Evolutionary conservation across 2,329 filamentous ascomycete genomes (phyloP).

Genomic region (Epichloe sibirici): DNA sequence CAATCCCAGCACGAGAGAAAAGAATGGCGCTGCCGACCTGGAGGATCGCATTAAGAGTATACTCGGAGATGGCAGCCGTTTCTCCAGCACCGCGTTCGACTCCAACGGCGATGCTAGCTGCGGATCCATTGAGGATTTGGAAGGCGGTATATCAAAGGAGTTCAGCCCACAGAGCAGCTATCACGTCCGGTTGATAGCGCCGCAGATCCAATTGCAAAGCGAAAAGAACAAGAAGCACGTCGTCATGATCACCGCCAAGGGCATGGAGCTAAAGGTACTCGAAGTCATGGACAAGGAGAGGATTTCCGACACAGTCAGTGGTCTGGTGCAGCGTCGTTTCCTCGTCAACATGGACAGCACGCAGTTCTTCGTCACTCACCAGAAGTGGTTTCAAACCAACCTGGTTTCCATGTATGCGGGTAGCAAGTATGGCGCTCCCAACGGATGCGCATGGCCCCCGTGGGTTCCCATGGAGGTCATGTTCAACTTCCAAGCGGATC

Average conservation of each 20-base stretch:
- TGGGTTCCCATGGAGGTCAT: conserved; percentile 98
- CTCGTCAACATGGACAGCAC: conserved; percentile 93
- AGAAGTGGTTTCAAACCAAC: conserved; percentile 76
- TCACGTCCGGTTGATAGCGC: conserved; percentile 86
- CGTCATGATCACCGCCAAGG: conserved; percentile 91
- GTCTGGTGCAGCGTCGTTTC: conserved; percentile 88
- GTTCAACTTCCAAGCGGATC: conserved; percentile 88
- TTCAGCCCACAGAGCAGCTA: conserved; percentile 90
- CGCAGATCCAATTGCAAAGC: conserved; percentile 95
- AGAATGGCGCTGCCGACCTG: conserved; percentile 52
- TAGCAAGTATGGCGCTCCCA: conserved; percentile 77
- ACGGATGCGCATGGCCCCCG: conserved; percentile 84
- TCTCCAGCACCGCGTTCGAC: conserved; percentile 38
- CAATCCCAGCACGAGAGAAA: conserved; percentile 32
- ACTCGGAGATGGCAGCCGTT: conserved; percentile 70
- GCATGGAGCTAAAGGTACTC: conserved; percentile 95
- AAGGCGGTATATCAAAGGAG: conserved; percentile 69
- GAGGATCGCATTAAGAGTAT: conserved; percentile 80
- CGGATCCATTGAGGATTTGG: conserved; percentile 47
- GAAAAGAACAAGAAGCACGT: conserved; percentile 96
- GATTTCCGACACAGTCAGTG: conserved; percentile 84
- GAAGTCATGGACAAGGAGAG: conserved; percentile 97
- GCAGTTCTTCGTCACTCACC: conserved; percentile 94
- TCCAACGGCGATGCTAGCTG: conserved; percentile 20
- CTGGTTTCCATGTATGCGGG: conserved; percentile 89